These are phyloP conservation scores for Alliaria petiolata DNA, from an alignment of 345 rosid species.

Conservation along the genomic window DNA sequence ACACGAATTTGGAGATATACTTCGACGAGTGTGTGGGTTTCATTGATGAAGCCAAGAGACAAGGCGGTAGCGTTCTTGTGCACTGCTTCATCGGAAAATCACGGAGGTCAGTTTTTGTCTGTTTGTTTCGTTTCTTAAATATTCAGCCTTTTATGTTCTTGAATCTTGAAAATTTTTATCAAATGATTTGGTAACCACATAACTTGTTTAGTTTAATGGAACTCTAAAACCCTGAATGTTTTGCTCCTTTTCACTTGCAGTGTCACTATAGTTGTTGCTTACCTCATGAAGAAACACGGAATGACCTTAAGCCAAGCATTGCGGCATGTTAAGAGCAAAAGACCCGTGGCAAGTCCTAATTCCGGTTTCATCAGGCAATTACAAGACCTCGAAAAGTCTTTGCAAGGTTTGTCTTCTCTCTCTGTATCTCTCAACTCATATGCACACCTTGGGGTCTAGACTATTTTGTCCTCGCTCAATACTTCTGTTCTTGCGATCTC, in stretches of 20 bases:
- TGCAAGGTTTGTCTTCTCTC: slow-evolving; percentile 35
- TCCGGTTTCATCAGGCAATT: slow-evolving; percentile 52
- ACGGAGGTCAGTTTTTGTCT: too few relatives aligned
- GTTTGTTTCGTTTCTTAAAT: slow-evolving; percentile 38
- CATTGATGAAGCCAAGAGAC: slow-evolving; percentile 59
- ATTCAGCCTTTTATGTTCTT: neutral
- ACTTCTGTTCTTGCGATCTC: neutral
- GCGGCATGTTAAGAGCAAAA: slow-evolving; percentile 46
- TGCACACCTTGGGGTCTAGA: neutral
- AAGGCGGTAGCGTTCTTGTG: slow-evolving; percentile 41
- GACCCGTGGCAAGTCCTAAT: slow-evolving; percentile 60
- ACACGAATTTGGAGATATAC: slow-evolving; percentile 48
- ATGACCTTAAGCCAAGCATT: slow-evolving; percentile 63
- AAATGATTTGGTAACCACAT: neutral
- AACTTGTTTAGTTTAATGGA: neutral
- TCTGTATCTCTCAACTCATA: neutral
- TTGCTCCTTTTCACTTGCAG: slow-evolving; percentile 32
- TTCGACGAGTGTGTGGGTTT: slow-evolving; percentile 66
- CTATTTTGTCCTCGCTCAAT: neutral
- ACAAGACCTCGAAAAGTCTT: slow-evolving; percentile 42
- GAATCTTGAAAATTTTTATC: neutral
- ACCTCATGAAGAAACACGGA: slow-evolving; percentile 62
- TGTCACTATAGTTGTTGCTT: slow-evolving; percentile 68
- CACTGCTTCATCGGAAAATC: slow-evolving; percentile 46
- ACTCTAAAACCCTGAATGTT: neutral